Evolutionary conservation across 805 yeast genomes (phyloP).

Genomic region (Metschnikowia anglica): DNA sequence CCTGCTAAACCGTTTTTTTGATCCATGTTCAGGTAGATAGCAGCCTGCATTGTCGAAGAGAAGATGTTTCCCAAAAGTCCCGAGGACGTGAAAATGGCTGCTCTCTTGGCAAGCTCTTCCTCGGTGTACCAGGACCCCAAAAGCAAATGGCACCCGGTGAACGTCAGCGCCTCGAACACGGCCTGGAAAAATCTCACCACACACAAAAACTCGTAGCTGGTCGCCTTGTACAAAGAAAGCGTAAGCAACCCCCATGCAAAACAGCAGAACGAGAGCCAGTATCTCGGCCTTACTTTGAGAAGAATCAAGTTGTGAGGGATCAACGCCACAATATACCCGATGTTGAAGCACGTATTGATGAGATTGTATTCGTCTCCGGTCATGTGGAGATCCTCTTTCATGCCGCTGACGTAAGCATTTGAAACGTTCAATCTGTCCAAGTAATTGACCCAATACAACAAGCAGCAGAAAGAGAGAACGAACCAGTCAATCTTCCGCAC

Average conservation of each 20-base stretch:
- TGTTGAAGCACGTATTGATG: slow-evolving; percentile 54
- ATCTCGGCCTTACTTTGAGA: slow-evolving; percentile 52
- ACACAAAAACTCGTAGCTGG: slow-evolving; percentile 49
- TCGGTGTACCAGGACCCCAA: slow-evolving; percentile 54
- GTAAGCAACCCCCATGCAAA: slow-evolving; percentile 58
- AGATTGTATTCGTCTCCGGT: slow-evolving; percentile 49
- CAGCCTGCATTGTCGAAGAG: slow-evolving; percentile 56
- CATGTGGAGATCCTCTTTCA: slow-evolving; percentile 55
- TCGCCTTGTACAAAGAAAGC: slow-evolving; percentile 49
- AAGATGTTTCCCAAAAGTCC: slow-evolving; percentile 56
- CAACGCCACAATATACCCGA: slow-evolving; percentile 62
- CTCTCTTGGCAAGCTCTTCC: slow-evolving; percentile 48
- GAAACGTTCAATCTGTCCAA: slow-evolving; percentile 56
- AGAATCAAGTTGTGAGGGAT: slow-evolving; percentile 59
- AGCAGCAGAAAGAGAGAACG: slow-evolving; percentile 41
- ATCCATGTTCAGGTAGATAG: slow-evolving; percentile 47
- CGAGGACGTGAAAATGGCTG: slow-evolving; percentile 54
- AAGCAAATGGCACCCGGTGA: slow-evolving; percentile 53
- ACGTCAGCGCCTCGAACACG: slow-evolving; percentile 58
- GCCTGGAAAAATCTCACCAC: slow-evolving; percentile 62
- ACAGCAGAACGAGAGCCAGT: slow-evolving; percentile 55
- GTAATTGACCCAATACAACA: slow-evolving; percentile 50
- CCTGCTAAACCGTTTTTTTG: slow-evolving; percentile 45
- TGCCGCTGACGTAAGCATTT: slow-evolving; percentile 66
- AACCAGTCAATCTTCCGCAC: slow-evolving; percentile 41